Percentiles rank a stretch among this genome's conserved stretches.
Conservation (phyloP, 441 rosid species). For the Croton laevigatus region DNA sequence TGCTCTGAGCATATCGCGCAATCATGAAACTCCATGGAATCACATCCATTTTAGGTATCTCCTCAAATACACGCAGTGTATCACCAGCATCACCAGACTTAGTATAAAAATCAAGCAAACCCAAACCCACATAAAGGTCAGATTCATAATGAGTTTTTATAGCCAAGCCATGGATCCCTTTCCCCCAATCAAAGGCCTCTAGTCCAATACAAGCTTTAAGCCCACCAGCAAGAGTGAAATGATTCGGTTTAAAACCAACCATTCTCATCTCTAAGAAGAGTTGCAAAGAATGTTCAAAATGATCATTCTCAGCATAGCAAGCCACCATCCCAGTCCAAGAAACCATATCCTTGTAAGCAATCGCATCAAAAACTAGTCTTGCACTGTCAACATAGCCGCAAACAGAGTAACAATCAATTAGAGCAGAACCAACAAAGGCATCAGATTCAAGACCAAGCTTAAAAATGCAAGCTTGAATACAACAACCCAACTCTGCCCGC, state of each 20-base stretch:
- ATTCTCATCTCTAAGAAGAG: conserved; percentile 53
- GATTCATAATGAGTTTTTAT: conserved; percentile 56
- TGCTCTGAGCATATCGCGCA: conserved; percentile 64
- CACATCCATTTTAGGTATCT: conserved; percentile 69
- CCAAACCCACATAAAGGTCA: conserved; percentile 58
- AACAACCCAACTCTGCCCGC: conserved; percentile 43
- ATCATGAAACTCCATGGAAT: conserved; percentile 95
- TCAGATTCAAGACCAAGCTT: conserved; percentile 69
- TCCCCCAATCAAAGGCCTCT: conserved; percentile 44
- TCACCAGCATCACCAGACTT: conserved; percentile 41
- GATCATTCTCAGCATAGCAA: conserved; percentile 68
- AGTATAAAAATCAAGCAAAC: conserved; percentile 71
- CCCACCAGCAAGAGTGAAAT: conserved; percentile 59
- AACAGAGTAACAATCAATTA: conserved; percentile 64
- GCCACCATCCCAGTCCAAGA: conserved; percentile 80
- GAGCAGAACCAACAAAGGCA: conserved; percentile 77
- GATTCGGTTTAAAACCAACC: conserved; percentile 63
- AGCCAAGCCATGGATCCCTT: conserved; percentile 60
- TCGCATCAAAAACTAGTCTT: conserved; percentile 57
- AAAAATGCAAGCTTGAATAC: conserved; percentile 56
- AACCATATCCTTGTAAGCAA: conserved; percentile 65
- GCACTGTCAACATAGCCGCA: conserved; percentile 52
- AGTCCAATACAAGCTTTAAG: conserved; percentile 76
- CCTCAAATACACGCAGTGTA: conserved; percentile 56
- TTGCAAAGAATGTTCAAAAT: conserved; percentile 49